Evolutionary conservation across 495 filamentous ascomycete species (phyloP), one percentile per base, ranked within the genome.

Genomic region (Filosporella fistucella): DNA sequence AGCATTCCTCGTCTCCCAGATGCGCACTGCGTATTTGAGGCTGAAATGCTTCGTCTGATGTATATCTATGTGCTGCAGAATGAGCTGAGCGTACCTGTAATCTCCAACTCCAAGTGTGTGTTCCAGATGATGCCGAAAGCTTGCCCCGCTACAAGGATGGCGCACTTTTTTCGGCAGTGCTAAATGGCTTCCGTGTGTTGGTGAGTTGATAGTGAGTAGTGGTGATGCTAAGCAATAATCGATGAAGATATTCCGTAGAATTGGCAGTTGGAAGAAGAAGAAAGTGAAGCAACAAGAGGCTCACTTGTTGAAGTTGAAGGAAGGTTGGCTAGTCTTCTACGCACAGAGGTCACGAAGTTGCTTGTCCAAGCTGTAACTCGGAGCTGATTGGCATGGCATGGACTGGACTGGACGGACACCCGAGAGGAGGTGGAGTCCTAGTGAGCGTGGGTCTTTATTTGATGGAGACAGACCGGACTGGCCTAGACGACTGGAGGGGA

Each of bases 101-200:
- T 46, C 16, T 36, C 30, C 22, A 42, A 38, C 35, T 46, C 36
- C 18, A 38, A 21, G 17, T 38, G 17, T 42, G 37, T 47, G 47
- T 42, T 56, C 37, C 47, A 39, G 38, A 25, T 36, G 35, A 42
- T 17, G 42, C 39, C 26, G 42, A 38, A 23, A 29, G 22, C 24
- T 14, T 49, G 45, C 53, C 53, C 53, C 53, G 53, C 53, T 56
- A 51, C 53, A 47, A 56, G 47, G 47, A 47, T 51, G 16, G 17
- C 25, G 47, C 53, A 48, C 30, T 26, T 41, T 48, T 44, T 29
- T 47, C 43, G 43, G 38, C 29, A 43, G 21, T 29, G 30, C 35
- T 21, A 30, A n/a, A n/a, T n/a, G n/a, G n/a, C n/a, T n/a, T n/a
- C n/a, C n/a, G n/a, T n/a, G n/a, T n/a, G n/a, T n/a, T n/a, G n/a